A percentile compares a stretch with the other conserved stretches of the same genome.
Conservation (phyloP, 176 grass and related monocot species). For the bread wheat (Triticum aestivum) region DNA sequence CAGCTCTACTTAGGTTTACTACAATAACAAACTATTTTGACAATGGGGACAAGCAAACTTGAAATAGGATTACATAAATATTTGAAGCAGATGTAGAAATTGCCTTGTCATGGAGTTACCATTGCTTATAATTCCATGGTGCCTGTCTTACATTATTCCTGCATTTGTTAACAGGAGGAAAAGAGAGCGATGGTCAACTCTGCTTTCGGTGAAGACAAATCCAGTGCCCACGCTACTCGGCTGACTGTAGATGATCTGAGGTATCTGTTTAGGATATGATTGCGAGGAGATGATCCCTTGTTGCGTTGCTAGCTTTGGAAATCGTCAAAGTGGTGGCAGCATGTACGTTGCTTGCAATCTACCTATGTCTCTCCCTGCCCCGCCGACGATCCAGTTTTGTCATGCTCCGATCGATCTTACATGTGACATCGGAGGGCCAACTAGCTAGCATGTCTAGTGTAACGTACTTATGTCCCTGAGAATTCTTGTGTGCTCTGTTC, state of each 20-base stretch:
- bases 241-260: slow-evolving; percentile 88
- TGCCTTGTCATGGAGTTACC: not conserved
- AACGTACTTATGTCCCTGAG: not conserved
- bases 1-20: not conserved
- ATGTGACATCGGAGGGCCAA: slow-evolving; percentile 3
- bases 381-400: slow-evolving; percentile 40
- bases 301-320: not conserved
- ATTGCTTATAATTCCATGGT: not conserved
- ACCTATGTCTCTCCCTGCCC: not conserved
- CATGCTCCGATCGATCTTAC: slow-evolving; percentile 14
- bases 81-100: not conserved
- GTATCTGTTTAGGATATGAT: slow-evolving; percentile 77
- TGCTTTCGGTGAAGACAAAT: slow-evolving; percentile 88
- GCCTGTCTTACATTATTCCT: not conserved
- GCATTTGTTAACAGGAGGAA: slow-evolving; percentile 67
- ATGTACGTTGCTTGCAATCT: slow-evolving; percentile 10
- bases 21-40: too few species aligned
- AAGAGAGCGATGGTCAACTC: slow-evolving; percentile 92
- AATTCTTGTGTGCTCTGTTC: not conserved
- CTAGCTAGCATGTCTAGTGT: slow-evolving; percentile 29
- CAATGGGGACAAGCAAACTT: not conserved
- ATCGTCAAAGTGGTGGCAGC: not conserved
- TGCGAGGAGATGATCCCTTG: not conserved
- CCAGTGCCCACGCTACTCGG: slow-evolving; percentile 52
- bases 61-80: not conserved